Conservation (phyloP, 306 rosid genomes). For the Cicer chorassanicum region DNA sequence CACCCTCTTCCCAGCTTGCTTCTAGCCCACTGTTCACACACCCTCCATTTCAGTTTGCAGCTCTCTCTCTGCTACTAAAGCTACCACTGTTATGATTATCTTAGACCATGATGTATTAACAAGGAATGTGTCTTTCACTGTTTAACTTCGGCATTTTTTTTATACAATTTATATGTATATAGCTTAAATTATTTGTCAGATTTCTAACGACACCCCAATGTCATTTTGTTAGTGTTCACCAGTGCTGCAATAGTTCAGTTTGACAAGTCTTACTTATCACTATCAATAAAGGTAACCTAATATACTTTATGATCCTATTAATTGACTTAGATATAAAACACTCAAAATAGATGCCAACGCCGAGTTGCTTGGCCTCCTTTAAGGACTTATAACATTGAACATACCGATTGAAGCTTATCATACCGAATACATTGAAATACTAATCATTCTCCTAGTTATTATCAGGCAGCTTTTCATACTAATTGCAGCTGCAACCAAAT, state of each 20-base stretch:
- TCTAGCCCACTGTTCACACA: background rate
- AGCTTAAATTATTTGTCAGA: background rate
- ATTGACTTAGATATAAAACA: slow-evolving; percentile 3
- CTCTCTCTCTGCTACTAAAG: background rate
- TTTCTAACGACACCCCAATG: background rate
- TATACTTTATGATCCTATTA: background rate
- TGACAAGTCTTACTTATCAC: background rate
- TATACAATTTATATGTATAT: background rate
- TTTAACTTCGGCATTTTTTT: background rate
- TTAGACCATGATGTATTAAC: background rate
- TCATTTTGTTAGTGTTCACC: slow-evolving; percentile 15
- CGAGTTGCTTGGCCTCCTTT: background rate
- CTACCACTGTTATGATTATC: background rate
- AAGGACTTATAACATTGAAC: background rate
- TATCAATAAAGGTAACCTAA: background rate
- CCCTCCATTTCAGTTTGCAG: background rate
- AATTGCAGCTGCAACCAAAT: slow-evolving; percentile 1
- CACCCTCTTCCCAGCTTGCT: background rate
- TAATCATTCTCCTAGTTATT: slow-evolving; percentile 8
- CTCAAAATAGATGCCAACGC: background rate
- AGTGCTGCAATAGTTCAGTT: slow-evolving; percentile 14
- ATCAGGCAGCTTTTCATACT: background rate
- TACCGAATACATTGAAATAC: background rate
- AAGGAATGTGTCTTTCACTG: background rate
- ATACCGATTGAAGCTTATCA: background rate